Conservation (phyloP, 352 stramenopile genomes). For the Globisporangium middletonii region DNA sequence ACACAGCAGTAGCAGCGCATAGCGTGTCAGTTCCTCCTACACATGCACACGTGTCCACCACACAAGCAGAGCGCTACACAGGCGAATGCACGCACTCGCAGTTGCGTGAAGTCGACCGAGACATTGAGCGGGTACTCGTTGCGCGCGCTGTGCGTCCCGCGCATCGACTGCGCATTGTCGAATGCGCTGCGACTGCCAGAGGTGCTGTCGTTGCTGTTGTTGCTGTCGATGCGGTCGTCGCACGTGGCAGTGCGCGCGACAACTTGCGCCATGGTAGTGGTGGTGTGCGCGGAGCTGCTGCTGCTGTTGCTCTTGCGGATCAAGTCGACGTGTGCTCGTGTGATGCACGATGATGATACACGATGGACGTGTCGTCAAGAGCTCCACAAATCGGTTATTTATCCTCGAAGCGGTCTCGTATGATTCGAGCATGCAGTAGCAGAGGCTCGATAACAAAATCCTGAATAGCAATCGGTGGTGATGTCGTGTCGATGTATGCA, state of each 20-base stretch:
- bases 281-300: background rate
- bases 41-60: background rate
- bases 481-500: too few species aligned
- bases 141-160: conserved; percentile 13
- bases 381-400: too few species aligned
- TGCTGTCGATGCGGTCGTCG: background rate
- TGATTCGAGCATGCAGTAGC: too few species aligned
- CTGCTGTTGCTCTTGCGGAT: background rate
- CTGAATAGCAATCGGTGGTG: too few species aligned
- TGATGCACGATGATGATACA: background rate
- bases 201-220: background rate
- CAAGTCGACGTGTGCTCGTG: background rate
- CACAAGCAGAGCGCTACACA: background rate
- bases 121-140: conserved; percentile 56
- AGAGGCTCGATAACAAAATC: too few species aligned
- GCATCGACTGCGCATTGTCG: background rate
- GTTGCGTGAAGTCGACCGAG: conserved; percentile 62
- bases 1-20: too few species aligned
- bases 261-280: background rate
- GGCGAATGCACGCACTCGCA: conserved; percentile 31
- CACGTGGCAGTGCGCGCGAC: background rate
- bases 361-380: too few species aligned
- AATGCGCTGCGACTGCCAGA: background rate
- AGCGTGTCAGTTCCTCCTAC: too few species aligned
- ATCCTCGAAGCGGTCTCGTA: too few species aligned